Base-by-base conservation (phyloP, 768 basidiomycete species). In the Naganishia kalamii region DNA sequence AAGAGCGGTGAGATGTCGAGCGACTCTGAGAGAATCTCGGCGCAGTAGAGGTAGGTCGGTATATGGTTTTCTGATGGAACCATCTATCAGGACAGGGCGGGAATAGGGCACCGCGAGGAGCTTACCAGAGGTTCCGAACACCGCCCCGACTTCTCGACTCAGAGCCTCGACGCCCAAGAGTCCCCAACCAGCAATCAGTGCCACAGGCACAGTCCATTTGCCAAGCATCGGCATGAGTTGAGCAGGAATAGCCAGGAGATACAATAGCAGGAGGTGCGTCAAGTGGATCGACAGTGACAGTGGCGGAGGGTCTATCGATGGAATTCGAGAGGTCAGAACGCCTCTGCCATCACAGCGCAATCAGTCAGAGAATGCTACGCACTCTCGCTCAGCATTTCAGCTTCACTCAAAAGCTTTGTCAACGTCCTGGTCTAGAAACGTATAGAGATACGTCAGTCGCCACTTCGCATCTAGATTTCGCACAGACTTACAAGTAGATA, bases 101-200 rank as follows among this genome's bases (percentile, higher is more conserved):
- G 17, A 49, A 33, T 21, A 17, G 12, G 21, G 46, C 6, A 27
- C 4, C 50, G 37, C 12, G 3, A 13, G 40, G 48, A 27, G n/a
- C 35, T 51, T 44, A 71, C 74, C 72, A 27, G 70, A 70, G 19
- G 51, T 49, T 17, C 77, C 77, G 66, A 76, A 78, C 1, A 78
- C 77, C 6, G 71, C 73, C 1, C 74, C 77, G 0, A 76, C 75
- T 70, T 78, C 77, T 15, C 66, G 60, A 23, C 75, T 71, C n/a
- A 78, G 52, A 30, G 75, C 75, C 60, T 78, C 75, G 1, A 78
- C 65, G 23, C 77, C 77, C 17, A 76, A 57, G 0, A 78, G 50
- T 62, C 71, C 75, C 77, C 77, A 78, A 23, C 72, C 75, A 12
- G 75, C 75, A 3, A 78, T 65, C 33, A 75, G 40, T 1, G 72